These are phyloP conservation scores for Globisporangium canariense DNA, from an alignment of 352 stramenopile species.

Conservation along the genomic window DNA sequence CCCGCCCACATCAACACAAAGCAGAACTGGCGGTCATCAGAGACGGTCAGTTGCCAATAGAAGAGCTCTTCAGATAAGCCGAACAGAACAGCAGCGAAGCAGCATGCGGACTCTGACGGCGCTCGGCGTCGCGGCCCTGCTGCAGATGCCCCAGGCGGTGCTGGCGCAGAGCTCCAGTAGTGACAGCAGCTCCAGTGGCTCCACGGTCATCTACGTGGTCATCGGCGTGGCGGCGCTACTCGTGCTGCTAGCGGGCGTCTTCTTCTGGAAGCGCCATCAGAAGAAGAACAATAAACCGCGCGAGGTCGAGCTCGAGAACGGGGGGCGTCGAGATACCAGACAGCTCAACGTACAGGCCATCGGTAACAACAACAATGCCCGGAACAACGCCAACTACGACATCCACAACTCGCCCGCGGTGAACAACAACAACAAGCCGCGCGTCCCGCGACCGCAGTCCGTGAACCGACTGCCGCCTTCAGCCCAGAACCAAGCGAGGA, in stretches of 20 bases:
- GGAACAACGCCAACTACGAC: conserved; percentile 13
- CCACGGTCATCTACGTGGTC: conserved; percentile 56
- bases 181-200: conserved; percentile 23
- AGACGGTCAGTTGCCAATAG: too few relatives aligned
- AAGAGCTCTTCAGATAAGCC: neutral
- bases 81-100: neutral
- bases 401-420: conserved; percentile 19
- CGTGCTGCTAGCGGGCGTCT: conserved; percentile 41
- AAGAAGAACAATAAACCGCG: conserved; percentile 21
- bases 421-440: neutral
- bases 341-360: conserved; percentile 5
- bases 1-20: too few relatives aligned
- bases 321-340: neutral
- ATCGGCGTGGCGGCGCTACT: conserved; percentile 49
- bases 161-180: conserved; percentile 14
- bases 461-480: neutral
- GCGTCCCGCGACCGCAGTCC: neutral
- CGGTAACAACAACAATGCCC: neutral
- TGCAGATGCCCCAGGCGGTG: conserved; percentile 6
- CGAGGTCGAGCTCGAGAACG: neutral
- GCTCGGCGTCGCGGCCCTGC: conserved; percentile 12
- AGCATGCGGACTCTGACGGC: conserved; percentile 9
- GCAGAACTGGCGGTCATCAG: too few relatives aligned
- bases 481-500: too few relatives aligned
- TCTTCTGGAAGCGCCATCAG: conserved; percentile 49